Evolutionary conservation across 371 early-diverging fungal genomes (phyloP).

Genomic region (Lichtheimia ornata): DNA sequence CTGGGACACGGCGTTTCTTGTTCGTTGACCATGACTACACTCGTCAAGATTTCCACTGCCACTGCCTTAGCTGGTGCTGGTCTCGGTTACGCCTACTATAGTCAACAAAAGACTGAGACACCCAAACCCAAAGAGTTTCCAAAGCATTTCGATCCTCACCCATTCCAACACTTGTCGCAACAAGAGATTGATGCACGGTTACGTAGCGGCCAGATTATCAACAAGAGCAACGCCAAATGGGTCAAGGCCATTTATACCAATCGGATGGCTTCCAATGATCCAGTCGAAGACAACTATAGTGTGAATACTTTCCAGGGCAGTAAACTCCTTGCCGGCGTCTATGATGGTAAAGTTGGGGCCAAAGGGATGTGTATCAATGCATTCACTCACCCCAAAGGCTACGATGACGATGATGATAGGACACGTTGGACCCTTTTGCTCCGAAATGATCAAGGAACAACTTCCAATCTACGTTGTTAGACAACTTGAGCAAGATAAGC

Average conservation of each 20-base stretch:
- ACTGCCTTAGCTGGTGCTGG: slow-evolving; percentile 30
- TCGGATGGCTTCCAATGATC: slow-evolving; percentile 44
- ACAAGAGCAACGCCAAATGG: slow-evolving; percentile 8
- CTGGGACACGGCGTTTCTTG: no score
- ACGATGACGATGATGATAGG: slow-evolving; percentile 28
- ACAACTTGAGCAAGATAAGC: slow-evolving; percentile 15
- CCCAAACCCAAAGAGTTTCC: slow-evolving; percentile 1
- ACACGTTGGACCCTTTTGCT: slow-evolving; percentile 47
- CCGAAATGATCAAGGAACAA: slow-evolving; percentile 36
- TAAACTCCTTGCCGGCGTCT: slow-evolving; percentile 47
- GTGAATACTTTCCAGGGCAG: slow-evolving; percentile 27
- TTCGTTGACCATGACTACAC: background rate
- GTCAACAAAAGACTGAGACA: background rate
- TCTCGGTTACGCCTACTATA: slow-evolving; percentile 21
- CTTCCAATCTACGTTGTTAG: slow-evolving; percentile 49
- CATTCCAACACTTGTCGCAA: slow-evolving; percentile 29
- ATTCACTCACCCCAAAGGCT: no score
- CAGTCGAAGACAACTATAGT: slow-evolving; percentile 50
- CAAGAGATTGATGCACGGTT: slow-evolving; percentile 34
- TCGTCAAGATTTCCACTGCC: slow-evolving; percentile 12
- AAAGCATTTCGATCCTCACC: slow-evolving; percentile 30
- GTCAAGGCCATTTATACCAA: slow-evolving; percentile 41
- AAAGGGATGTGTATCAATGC: no score
- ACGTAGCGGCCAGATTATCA: slow-evolving; percentile 33
- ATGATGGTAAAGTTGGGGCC: slow-evolving; percentile 34